A percentile compares a stretch with the other conserved stretches of the same genome.
Conservation (phyloP, 108 stramenopile genomes). For the Cyclostephanos tholiformis region DNA sequence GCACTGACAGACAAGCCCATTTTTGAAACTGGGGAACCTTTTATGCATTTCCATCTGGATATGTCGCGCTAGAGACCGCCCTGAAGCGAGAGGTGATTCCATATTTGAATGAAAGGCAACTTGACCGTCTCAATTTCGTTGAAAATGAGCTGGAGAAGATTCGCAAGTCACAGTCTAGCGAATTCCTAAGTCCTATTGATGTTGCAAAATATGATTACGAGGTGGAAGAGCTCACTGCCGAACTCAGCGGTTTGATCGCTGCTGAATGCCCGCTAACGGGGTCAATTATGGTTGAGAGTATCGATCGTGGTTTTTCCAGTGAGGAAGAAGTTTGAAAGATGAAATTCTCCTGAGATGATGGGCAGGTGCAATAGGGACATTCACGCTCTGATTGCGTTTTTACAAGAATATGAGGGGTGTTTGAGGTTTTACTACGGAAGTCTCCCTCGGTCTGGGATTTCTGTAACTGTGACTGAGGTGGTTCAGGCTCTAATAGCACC, state of each 20-base stretch:
- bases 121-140: slow-evolving; percentile 56
- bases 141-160: slow-evolving; percentile 57
- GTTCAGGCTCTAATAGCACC: too few relatives aligned
- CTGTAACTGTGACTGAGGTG: too few relatives aligned
- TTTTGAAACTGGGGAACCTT: slow-evolving; percentile 66
- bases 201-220: slow-evolving; percentile 37
- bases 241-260: slow-evolving; percentile 86
- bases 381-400: too few relatives aligned
- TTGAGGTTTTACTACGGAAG: too few relatives aligned
- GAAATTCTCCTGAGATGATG: too few relatives aligned
- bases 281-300: slow-evolving; percentile 79
- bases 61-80: slow-evolving; percentile 72
- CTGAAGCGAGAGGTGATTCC: slow-evolving; percentile 73
- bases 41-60: slow-evolving; percentile 90
- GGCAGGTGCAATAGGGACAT: too few relatives aligned
- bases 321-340: slow-evolving; percentile 22
- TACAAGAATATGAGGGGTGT: too few relatives aligned
- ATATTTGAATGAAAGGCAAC: slow-evolving; percentile 72
- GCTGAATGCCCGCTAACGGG: slow-evolving; percentile 90
- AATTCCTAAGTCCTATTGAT: slow-evolving; percentile 14
- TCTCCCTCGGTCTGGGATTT: too few relatives aligned
- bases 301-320: slow-evolving; percentile 60
- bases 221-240: slow-evolving; percentile 58
- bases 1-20: slow-evolving; percentile 78
- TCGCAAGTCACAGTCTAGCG: slow-evolving; percentile 12